These are phyloP conservation scores for Metarhizium anisopliae DNA, from an alignment of 2,329 filamentous ascomycete genomes.

Conservation along the genomic window DNA sequence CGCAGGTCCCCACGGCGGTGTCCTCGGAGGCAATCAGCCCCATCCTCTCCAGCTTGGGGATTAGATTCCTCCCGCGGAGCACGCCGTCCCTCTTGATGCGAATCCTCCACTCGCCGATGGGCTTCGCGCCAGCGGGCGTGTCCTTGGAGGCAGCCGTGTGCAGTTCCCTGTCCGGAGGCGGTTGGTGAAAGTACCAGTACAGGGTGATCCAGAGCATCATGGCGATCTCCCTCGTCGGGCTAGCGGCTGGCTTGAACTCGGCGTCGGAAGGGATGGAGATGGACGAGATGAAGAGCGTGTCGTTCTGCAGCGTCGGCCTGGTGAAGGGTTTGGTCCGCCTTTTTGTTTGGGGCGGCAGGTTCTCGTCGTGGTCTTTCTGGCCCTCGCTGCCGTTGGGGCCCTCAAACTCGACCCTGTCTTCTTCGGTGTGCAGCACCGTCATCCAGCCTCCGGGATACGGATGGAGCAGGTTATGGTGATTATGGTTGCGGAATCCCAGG, in stretches of 20 bases:
- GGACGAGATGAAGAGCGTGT: constrained; percentile 84
- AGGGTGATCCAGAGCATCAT: constrained; percentile 95
- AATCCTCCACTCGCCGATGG: constrained; percentile 79
- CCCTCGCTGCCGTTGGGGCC: neutral
- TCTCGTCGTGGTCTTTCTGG: constrained; percentile 10
- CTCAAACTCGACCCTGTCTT: constrained; percentile 15
- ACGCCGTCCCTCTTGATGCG: constrained; percentile 82
- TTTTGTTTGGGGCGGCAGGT: constrained; percentile 18
- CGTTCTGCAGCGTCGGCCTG: constrained; percentile 65
- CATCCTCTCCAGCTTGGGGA: constrained; percentile 91
- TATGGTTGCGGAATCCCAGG: constrained; percentile 77
- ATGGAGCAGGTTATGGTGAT: constrained; percentile 58
- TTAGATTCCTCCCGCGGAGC: constrained; percentile 69
- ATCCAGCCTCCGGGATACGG: constrained; percentile 85
- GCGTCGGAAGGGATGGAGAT: constrained; percentile 74
- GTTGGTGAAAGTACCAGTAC: constrained; percentile 96
- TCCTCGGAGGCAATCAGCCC: constrained; percentile 71
- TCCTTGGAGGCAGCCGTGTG: constrained; percentile 51
- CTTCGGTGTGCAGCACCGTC: constrained; percentile 69
- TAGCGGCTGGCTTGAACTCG: constrained; percentile 72
- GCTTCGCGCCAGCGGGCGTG: constrained; percentile 62
- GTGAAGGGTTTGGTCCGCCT: constrained; percentile 40
- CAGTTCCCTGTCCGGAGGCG: constrained; percentile 57
- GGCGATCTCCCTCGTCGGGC: constrained; percentile 80
- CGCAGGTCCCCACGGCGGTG: constrained; percentile 60